A percentile compares a stretch with the other conserved stretches of the same genome.
Evolutionary conservation across 176 grass and related monocot genomes (phyloP).

Genomic region (Tuctoria greenei): DNA sequence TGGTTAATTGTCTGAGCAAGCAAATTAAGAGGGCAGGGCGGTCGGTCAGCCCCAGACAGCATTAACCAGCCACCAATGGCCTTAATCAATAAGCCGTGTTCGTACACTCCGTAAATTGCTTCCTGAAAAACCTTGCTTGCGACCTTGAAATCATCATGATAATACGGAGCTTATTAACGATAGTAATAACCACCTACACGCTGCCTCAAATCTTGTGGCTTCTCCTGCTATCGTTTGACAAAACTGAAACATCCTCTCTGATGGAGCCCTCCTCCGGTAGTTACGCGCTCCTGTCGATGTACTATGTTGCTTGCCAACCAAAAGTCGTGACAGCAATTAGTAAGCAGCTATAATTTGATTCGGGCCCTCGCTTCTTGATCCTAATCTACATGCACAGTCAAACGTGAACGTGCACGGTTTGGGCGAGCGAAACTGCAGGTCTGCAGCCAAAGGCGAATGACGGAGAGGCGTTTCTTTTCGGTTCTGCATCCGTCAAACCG

Average conservation of each 20-base stretch:
- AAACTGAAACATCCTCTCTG: slow-evolving; percentile 32
- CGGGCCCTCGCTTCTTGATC: not conserved
- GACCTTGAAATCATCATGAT: slow-evolving; percentile 14
- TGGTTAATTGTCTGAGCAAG: not conserved
- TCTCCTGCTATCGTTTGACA: not conserved
- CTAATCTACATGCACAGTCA: too few species aligned
- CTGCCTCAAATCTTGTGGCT: not conserved
- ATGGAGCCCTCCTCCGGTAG: not conserved
- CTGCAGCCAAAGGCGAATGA: too few species aligned
- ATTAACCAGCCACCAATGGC: slow-evolving; percentile 31
- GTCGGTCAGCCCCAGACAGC: slow-evolving; percentile 24
- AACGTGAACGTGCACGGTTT: too few species aligned
- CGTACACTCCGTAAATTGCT: not conserved
- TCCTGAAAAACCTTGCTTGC: not conserved
- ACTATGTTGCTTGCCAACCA: slow-evolving; percentile 10
- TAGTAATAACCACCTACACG: slow-evolving; percentile 13
- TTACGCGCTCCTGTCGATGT: too few species aligned
- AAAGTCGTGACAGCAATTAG: not conserved
- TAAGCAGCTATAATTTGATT: not conserved
- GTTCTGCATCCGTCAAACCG: not conserved
- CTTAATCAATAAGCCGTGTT: slow-evolving; percentile 3
- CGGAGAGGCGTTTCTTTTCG: too few species aligned
- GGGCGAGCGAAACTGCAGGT: too few species aligned
- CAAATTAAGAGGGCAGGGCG: slow-evolving; percentile 28
- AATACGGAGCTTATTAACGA: slow-evolving; percentile 30